Evolutionary conservation across 257 asterid genomes (phyloP).

Genomic region (Forsythia suspensa): DNA sequence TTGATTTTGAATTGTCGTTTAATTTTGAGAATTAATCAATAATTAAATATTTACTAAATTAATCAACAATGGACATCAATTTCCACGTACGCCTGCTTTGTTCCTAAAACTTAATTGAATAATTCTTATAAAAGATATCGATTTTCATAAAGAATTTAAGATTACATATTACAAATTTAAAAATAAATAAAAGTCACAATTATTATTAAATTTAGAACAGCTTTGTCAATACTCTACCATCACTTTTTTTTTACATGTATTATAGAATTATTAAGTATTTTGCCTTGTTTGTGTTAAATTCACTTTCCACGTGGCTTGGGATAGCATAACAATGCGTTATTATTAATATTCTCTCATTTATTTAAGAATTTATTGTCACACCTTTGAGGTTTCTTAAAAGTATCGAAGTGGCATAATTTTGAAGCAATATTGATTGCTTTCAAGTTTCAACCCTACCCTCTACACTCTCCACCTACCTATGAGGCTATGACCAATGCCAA

Average conservation of each 20-base stretch:
- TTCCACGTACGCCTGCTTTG: too few species aligned
- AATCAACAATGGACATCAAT: too few species aligned
- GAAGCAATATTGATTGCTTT: background rate
- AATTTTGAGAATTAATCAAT: too few species aligned
- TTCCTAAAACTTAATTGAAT: too few species aligned
- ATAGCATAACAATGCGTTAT: background rate
- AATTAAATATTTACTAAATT: too few species aligned
- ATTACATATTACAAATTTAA: background rate
- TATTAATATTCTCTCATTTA: background rate
- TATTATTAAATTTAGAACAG: too few species aligned
- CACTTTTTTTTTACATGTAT: background rate
- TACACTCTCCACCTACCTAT: background rate
- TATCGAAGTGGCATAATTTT: background rate
- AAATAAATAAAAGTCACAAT: too few species aligned
- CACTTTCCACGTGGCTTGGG: background rate
- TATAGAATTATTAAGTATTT: background rate
- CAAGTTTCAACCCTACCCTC: background rate
- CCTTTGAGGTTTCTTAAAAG: background rate
- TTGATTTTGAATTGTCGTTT: too few species aligned
- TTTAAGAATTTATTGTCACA: background rate
- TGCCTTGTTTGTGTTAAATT: background rate
- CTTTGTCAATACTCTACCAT: background rate
- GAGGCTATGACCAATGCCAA: background rate
- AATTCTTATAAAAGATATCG: too few species aligned
- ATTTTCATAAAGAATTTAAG: background rate